phyloP scores from a whole-genome alignment of 768 basidiomycete species.

The Mycena chlorophos region DNA sequence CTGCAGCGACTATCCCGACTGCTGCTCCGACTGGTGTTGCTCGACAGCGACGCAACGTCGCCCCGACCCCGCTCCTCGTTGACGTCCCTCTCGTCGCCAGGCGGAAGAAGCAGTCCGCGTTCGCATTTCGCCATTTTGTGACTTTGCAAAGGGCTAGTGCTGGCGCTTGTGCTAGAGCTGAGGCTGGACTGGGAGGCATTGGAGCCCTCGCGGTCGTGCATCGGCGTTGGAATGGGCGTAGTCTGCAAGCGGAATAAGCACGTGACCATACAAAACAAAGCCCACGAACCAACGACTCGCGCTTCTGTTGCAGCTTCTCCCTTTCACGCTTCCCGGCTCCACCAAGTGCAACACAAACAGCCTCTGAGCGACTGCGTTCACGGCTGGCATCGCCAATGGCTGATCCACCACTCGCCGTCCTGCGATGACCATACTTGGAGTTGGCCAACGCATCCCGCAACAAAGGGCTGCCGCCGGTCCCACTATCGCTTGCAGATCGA shows the following conservation, averaged over 20 bases:
- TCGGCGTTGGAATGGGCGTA: background rate
- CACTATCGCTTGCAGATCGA: background rate
- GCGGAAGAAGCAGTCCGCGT: conserved; percentile 14
- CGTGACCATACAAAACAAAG: background rate
- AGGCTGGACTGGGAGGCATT: background rate
- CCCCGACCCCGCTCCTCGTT: background rate
- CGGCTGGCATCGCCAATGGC: background rate
- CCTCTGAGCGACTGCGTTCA: conserved; percentile 17
- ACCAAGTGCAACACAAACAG: conserved; percentile 20
- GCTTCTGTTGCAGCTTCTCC: background rate
- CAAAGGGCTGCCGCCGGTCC: background rate
- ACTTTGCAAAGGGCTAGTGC: background rate
- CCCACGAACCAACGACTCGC: background rate
- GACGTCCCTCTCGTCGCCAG: conserved; percentile 10
- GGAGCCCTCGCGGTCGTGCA: background rate
- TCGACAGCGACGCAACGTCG: conserved; percentile 1
- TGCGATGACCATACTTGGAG: background rate
- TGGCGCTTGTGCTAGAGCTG: background rate
- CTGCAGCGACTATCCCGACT: background rate
- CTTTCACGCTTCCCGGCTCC: conserved; percentile 10
- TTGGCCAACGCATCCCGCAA: conserved; percentile 8
- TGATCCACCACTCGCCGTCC: background rate
- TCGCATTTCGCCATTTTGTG: conserved; percentile 10
- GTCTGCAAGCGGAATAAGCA: background rate
- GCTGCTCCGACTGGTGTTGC: background rate